These are phyloP conservation scores for Stagonosporopsis vannaccii DNA, from an alignment of 2,329 filamentous ascomycete genomes.

Conservation along the genomic window DNA sequence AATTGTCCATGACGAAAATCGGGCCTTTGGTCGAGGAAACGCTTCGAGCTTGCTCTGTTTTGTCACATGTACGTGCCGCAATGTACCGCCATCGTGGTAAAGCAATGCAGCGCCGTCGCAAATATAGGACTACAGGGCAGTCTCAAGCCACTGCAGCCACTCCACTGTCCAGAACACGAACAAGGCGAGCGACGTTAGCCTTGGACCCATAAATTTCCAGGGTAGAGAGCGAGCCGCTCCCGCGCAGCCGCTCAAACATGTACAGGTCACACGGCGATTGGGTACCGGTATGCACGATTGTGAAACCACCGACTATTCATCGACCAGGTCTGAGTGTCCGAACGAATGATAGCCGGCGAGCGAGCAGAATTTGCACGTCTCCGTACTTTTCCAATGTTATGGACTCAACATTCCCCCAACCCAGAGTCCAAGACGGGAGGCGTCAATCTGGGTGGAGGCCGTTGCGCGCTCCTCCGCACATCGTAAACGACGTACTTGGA, in stretches of 20 bases:
- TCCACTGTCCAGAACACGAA: conserved; percentile 6
- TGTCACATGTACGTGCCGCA: neutral
- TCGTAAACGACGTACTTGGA: neutral
- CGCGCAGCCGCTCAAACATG: conserved; percentile 14
- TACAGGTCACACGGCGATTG: conserved; percentile 7
- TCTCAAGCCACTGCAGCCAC: conserved; percentile 6
- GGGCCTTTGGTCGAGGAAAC: neutral
- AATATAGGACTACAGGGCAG: conserved; percentile 3
- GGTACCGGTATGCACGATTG: conserved; percentile 3
- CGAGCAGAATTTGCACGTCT: conserved; percentile 17
- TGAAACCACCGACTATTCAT: conserved; percentile 9
- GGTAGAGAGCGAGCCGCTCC: conserved; percentile 16
- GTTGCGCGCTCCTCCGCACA: conserved; percentile 16
- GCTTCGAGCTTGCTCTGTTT: neutral
- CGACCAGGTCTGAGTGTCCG: neutral
- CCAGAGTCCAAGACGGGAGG: conserved; percentile 1
- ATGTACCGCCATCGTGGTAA: neutral
- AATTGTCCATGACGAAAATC: conserved; percentile 2
- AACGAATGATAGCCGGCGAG: conserved; percentile 6
- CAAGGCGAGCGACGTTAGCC: conserved; percentile 1
- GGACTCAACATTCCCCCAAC: neutral
- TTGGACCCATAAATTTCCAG: conserved; percentile 2
- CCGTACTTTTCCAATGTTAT: conserved; percentile 4
- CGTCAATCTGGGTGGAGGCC: conserved; percentile 1
- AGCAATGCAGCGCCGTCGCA: conserved; percentile 8